Conservation (phyloP, 345 rosid species). For the Populus nigra region DNA sequence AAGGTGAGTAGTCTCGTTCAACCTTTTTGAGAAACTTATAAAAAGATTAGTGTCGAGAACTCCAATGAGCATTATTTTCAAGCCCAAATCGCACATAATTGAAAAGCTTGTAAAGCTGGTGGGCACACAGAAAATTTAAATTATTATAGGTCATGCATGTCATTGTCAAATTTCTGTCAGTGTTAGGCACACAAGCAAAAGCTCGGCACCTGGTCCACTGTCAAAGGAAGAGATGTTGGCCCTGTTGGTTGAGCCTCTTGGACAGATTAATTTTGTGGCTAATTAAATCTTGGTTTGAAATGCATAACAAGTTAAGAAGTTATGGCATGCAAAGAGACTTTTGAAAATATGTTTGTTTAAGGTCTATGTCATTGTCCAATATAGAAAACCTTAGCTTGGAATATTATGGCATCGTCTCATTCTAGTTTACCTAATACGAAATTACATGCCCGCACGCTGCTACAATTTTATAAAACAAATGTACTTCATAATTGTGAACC, state of each 20-base stretch:
- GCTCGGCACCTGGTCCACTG: not conserved
- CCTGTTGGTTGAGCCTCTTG: not conserved
- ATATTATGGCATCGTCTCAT: not conserved
- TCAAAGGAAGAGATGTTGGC: not conserved
- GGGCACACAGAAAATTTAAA: not conserved
- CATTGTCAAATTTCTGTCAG: not conserved
- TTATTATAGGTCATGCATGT: not conserved
- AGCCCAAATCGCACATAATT: not conserved
- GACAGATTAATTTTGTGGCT: not conserved
- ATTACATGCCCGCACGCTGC: too few species aligned
- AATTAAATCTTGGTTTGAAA: not conserved
- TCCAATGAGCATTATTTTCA: too few species aligned
- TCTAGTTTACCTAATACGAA: not conserved
- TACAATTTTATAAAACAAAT: too few species aligned
- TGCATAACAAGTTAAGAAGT: not conserved
- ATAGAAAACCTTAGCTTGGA: too few species aligned
- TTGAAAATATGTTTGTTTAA: too few species aligned
- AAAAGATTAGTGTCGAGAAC: not conserved
- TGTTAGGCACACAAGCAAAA: too few species aligned
- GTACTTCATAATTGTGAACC: too few species aligned
- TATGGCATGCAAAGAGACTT: not conserved
- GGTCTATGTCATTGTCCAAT: too few species aligned
- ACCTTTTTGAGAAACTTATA: not conserved
- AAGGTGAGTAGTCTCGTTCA: not conserved
- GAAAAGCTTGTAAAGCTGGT: not conserved